These are phyloP conservation scores for Hypoxylon sp. DNA, from an alignment of 2,329 filamentous ascomycete genomes.

Conservation along the genomic window DNA sequence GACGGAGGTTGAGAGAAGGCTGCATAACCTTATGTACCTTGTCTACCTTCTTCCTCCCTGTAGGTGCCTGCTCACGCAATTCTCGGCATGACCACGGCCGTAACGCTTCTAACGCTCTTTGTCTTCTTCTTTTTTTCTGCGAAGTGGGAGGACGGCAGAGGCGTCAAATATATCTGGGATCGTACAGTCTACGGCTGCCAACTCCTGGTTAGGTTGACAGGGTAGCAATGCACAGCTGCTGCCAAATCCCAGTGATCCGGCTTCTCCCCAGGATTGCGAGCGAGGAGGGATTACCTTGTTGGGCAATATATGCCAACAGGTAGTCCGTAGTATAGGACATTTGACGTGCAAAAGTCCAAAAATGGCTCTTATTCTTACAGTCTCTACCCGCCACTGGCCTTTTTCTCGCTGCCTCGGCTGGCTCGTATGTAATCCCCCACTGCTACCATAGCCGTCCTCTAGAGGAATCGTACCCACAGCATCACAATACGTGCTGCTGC, in stretches of 20 bases:
- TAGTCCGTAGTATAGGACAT: background rate
- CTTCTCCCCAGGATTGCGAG: background rate
- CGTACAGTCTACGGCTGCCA: no score
- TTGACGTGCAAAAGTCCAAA: conserved; percentile 11
- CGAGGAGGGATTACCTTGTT: background rate
- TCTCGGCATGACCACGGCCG: conserved; percentile 8
- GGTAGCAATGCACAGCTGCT: background rate
- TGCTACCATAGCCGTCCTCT: conserved; percentile 1
- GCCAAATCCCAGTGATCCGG: background rate
- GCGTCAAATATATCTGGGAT: no score
- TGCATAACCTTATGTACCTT: background rate
- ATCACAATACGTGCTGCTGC: background rate
- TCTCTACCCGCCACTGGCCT: background rate
- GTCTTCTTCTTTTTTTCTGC: no score
- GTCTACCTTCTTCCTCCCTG: no score
- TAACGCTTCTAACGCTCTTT: no score
- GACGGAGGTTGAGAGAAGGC: conserved; percentile 20
- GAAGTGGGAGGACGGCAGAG: background rate
- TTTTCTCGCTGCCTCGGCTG: background rate
- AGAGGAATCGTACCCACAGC: conserved; percentile 5
- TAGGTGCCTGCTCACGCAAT: no score
- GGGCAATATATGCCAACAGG: background rate
- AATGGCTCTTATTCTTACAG: conserved; percentile 27
- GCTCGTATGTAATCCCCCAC: conserved; percentile 9
- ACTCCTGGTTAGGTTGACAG: no score